Conservation (phyloP, 495 filamentous ascomycete species). For the Penicillium paxilli region DNA sequence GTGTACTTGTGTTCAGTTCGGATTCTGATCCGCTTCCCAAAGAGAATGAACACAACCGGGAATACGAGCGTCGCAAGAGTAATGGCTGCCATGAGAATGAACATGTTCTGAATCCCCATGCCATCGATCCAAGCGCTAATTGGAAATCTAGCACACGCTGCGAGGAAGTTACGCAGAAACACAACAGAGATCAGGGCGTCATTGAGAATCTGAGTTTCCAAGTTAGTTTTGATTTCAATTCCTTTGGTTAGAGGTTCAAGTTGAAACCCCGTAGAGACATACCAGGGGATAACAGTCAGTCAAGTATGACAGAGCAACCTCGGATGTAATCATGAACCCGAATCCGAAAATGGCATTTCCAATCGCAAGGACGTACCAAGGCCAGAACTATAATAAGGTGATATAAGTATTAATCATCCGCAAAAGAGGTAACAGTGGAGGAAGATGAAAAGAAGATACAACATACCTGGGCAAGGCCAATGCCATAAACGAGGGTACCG, state of each 20-base stretch:
- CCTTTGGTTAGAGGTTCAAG: no score
- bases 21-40: constrained; percentile 13
- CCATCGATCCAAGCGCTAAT: constrained; percentile 13
- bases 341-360: constrained; percentile 29
- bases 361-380: constrained; percentile 27
- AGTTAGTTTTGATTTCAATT: no score
- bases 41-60: constrained; percentile 11
- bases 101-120: constrained; percentile 21
- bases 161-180: constrained; percentile 18
- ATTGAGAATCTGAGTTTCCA: constrained; percentile 12
- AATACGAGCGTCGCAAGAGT: constrained; percentile 9
- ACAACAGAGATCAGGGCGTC: constrained; percentile 19
- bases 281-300: constrained; percentile 31
- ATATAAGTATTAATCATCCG: not conserved
- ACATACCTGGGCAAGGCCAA: constrained; percentile 1
- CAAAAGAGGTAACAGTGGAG: no score
- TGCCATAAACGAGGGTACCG: not conserved
- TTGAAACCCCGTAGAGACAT: not conserved
- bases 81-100: constrained; percentile 14
- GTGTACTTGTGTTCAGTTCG: constrained; percentile 10
- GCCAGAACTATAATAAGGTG: constrained; percentile 7
- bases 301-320: constrained; percentile 29
- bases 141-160: constrained; percentile 14
- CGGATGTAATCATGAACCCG: constrained; percentile 21
- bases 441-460: not conserved